Evolutionary conservation across 495 filamentous ascomycete species (phyloP), one percentile per base, ranked within the genome.

Genomic region (Talaromyces adpressus): DNA sequence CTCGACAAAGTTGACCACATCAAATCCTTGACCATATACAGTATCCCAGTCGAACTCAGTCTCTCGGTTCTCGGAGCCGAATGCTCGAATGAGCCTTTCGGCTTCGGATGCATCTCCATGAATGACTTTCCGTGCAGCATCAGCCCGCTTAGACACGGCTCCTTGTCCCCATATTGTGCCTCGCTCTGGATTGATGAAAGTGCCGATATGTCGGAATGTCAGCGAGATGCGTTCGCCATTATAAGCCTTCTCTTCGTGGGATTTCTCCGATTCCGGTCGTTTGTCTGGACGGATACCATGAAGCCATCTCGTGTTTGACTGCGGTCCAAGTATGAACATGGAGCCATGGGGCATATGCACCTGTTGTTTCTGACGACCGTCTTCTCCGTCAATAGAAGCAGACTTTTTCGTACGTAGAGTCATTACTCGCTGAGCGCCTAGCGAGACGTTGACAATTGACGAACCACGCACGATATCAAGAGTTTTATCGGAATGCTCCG

Each of bases 401-500:
- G 81, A 73, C 36, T 86, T 84, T 75, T 98, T 98, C 41, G 87
- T 91, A 27, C 95, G 87, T 41, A 99, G 84, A 7, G 88, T 80
- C 94, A 99, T 97, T 4, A 87, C 91, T 63, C 94, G 84, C 75
- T 95, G 88, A 1, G 93, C 94, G 5, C 94, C 94, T 20, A 99
- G 80, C 63, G 91, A 96, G 54, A 97, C 87, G 70, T 98, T 98
- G 61, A 91, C 92, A 64, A 99, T 96, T 62, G 77, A 90, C 12
- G 87, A 92, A 12, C 83, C 87, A 49, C 82, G 86, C 36, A 84
- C 87, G 60, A 99, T 95, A 67, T 99, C 94, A 6, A 99, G 75
- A 0, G 93, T 97, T 76, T 99, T 99, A 69, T 99, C 94, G 30
- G 89, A 92, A 71, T 99, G 94, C 69, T 99, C 95, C 8, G 92